phyloP scores from a whole-genome alignment of 148 eudicot genomes.

The Hydrangea macrophylla region DNA sequence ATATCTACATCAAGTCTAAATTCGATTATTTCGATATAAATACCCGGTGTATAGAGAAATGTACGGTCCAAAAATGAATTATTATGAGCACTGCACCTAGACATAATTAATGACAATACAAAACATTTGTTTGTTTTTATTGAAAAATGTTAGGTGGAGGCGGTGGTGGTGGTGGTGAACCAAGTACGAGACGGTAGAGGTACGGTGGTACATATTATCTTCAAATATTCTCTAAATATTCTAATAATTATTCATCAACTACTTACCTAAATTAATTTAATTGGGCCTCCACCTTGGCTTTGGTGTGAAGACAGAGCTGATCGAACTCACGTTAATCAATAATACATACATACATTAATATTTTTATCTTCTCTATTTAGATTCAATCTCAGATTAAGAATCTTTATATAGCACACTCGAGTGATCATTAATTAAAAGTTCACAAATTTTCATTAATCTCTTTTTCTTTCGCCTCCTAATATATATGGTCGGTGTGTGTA shows the following conservation, averaged over 20 bases:
- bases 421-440: neutral
- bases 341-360: neutral
- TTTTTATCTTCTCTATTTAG: neutral
- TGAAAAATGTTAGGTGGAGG: neutral
- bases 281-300: conserved; percentile 16
- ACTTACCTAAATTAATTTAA: neutral
- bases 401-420: neutral
- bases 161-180: neutral
- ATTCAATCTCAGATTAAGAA: conserved; percentile 1
- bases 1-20: neutral
- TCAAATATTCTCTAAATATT: neutral
- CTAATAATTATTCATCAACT: neutral
- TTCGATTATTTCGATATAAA: neutral
- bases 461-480: too few relatives aligned
- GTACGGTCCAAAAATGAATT: neutral
- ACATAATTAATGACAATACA: neutral
- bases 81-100: neutral
- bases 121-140: neutral
- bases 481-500: conserved; percentile 14
- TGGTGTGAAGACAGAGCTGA: conserved; percentile 9
- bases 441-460: neutral
- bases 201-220: neutral
- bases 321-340: conserved; percentile 10
- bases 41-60: neutral
- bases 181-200: neutral